Conservation (phyloP, 2,329 filamentous ascomycete species). For the Waltergamsia citrina region DNA sequence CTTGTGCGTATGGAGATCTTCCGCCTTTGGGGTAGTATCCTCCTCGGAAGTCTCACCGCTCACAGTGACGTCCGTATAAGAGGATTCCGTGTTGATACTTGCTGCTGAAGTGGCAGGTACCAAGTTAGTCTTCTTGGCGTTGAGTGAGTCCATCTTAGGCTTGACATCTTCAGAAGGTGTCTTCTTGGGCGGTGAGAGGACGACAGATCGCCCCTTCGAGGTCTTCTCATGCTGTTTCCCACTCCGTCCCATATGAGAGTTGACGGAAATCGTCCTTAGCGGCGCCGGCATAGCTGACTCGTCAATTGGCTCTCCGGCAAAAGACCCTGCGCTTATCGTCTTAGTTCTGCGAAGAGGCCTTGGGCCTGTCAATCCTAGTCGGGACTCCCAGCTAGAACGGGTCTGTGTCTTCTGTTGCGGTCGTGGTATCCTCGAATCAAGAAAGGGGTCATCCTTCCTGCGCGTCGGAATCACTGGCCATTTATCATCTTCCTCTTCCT, state of each 20-base stretch:
- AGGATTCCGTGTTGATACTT: slow-evolving; percentile 15
- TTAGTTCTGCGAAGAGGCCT: slow-evolving; percentile 4
- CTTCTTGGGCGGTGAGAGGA: slow-evolving; percentile 2
- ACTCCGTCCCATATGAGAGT: neutral
- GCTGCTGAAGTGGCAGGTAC: neutral
- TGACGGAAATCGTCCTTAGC: slow-evolving; percentile 4
- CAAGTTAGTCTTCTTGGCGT: neutral
- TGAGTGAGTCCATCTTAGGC: slow-evolving; percentile 6
- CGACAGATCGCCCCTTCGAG: neutral
- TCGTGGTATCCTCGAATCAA: slow-evolving; percentile 9
- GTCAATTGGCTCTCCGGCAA: slow-evolving; percentile 1
- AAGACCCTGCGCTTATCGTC: slow-evolving; percentile 5
- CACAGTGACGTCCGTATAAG: slow-evolving; percentile 10
- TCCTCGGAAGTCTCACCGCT: slow-evolving; percentile 2
- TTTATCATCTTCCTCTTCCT: slow-evolving; percentile 17
- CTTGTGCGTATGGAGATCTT: slow-evolving; percentile 1
- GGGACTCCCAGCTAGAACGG: slow-evolving; percentile 4
- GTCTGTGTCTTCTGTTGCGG: slow-evolving; percentile 2
- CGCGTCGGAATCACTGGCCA: neutral
- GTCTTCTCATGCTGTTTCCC: neutral
- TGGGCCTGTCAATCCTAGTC: neutral
- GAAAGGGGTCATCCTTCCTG: slow-evolving; percentile 19
- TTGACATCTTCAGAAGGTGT: slow-evolving; percentile 7
- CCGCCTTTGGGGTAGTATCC: slow-evolving; percentile 7
- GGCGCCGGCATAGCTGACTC: slow-evolving; percentile 5